Base-by-base conservation (phyloP, 2,329 filamentous ascomycete species). In the Fusarium veterinarium region DNA sequence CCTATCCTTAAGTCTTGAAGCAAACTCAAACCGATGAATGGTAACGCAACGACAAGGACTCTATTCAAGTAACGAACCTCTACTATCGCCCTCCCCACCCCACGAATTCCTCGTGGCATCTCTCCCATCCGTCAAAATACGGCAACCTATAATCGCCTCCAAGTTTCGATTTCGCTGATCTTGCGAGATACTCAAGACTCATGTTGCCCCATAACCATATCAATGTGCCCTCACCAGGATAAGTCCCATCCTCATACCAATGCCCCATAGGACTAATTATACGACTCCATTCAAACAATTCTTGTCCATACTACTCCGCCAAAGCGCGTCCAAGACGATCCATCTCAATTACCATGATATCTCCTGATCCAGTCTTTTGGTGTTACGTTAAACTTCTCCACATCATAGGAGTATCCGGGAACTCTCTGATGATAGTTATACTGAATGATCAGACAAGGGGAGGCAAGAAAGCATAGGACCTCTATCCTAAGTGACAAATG, bases 51-150 rank as follows among this genome's bases (percentile, higher is more conserved):
- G 25, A 5, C 25, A 25, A 25, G 25, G 25, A 25, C 25, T 25
- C 25, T 25, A 25, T 25, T 25, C 25, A 25, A 25, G 25, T 25
- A 25, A 25, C 25, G 25, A 25, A 25, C 7, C 11, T 28, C 8
- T 28, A 33, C 16, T 49, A 49, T 3, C 46, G 46, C 0, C 46
- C 46, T 25, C 46, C 46, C 30, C 46, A 35, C 6, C 1, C 30
- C 0, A 51, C 19, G 2, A 35, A 19, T 8, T 64, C 61, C 3
- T 45, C 45, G 1, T 64, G 61, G 14, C 61, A 64, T 11, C 38
- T 48, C 38, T 64, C 61, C 61, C 61, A 64, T 33, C 61, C 61
- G 11, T 64, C 61, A 20, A 64, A 64, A 44, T 64, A 64, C 8
- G 61, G 61, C n/a, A 42, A 64, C 20, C 61, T 63, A 7, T 45